Percentiles rank a stretch among this genome's conserved stretches.
Conservation (phyloP, 768 basidiomycete genomes). For the Pleurotus djamor region DNA sequence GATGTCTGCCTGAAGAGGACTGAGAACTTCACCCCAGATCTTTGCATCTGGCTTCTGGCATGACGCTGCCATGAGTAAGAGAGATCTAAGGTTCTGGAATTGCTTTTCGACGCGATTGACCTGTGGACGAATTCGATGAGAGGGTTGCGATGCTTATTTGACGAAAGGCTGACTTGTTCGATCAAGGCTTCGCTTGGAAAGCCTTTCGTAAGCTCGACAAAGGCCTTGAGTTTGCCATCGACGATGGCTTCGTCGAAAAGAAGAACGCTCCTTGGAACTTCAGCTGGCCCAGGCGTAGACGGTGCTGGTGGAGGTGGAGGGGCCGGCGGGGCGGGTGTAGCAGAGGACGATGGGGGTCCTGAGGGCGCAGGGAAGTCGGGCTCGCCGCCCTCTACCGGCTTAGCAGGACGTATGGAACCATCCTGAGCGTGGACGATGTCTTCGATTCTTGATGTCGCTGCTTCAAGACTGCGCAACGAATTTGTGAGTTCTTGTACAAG, state of each 20-base stretch:
- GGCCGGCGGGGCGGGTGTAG: constrained; percentile 15
- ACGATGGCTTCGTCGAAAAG: constrained; percentile 78
- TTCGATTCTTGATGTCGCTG: constrained; percentile 91
- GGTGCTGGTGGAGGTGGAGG: constrained; percentile 34
- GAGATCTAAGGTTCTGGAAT: constrained; percentile 63
- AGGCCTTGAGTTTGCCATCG: constrained; percentile 71
- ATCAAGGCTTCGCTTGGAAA: constrained; percentile 69
- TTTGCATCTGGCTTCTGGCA: constrained; percentile 81
- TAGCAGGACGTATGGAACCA: constrained; percentile 14
- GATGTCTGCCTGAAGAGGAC: constrained; percentile 69
- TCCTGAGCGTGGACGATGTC: constrained; percentile 60
- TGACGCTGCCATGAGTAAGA: constrained; percentile 63
- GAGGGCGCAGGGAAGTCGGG: constrained; percentile 2
- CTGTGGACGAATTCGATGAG: constrained; percentile 32
- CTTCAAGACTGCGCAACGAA: constrained; percentile 70
- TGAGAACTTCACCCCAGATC: constrained; percentile 54
- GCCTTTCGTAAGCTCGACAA: constrained; percentile 65
- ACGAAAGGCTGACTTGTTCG: constrained; percentile 63
- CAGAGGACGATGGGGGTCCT: not conserved
- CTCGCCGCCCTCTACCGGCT: constrained; percentile 12
- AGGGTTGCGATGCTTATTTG: not conserved
- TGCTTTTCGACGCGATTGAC: constrained; percentile 65
- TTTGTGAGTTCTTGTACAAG: constrained; percentile 8
- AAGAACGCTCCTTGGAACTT: constrained; percentile 56
- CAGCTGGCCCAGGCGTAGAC: constrained; percentile 28